A percentile compares a stretch with the other conserved stretches of the same genome.
phyloP scores from a whole-genome alignment of 2,329 filamentous ascomycete species.

The Aspergillus ibericus region DNA sequence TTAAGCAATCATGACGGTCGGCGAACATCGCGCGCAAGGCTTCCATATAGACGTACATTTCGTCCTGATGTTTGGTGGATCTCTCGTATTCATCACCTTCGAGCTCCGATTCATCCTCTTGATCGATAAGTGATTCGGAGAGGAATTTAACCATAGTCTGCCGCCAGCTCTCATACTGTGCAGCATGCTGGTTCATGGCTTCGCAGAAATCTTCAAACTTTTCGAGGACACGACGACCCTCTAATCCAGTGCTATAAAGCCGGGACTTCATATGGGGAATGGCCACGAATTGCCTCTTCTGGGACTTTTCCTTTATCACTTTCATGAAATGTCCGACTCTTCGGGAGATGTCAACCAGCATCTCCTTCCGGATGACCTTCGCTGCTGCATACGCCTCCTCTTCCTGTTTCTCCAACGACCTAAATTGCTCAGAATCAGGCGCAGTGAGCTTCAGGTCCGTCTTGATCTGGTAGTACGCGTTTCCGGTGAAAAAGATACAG shows the following conservation, averaged over 20 bases:
- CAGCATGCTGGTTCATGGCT: conserved; percentile 70
- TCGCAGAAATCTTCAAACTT: conserved; percentile 65
- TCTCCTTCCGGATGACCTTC: conserved; percentile 73
- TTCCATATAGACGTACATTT: conserved; percentile 83
- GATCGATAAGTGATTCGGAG: conserved; percentile 74
- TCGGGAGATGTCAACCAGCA: conserved; percentile 60
- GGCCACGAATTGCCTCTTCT: conserved; percentile 57
- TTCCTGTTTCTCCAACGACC: conserved; percentile 68
- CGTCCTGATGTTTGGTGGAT: conserved; percentile 83
- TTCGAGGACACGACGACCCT: conserved; percentile 66
- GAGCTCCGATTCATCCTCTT: conserved; percentile 71
- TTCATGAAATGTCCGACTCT: conserved; percentile 67
- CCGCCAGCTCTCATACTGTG: conserved; percentile 72
- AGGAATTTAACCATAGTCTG: conserved; percentile 70
- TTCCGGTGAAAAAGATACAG: conserved; percentile 81
- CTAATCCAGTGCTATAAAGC: conserved; percentile 64
- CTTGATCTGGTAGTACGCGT: conserved; percentile 81
- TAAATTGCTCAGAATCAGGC: conserved; percentile 67
- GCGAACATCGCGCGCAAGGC: conserved; percentile 72
- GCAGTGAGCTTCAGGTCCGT: conserved; percentile 63
- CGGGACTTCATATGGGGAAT: conserved; percentile 62
- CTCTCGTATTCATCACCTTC: conserved; percentile 89
- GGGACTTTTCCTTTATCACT: conserved; percentile 56
- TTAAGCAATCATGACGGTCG: conserved; percentile 74
- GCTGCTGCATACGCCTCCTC: conserved; percentile 73